Evolutionary conservation across 2,329 filamentous ascomycete species (phyloP), one percentile per base, ranked within the genome.

Genomic region (Colletotrichum phormii): DNA sequence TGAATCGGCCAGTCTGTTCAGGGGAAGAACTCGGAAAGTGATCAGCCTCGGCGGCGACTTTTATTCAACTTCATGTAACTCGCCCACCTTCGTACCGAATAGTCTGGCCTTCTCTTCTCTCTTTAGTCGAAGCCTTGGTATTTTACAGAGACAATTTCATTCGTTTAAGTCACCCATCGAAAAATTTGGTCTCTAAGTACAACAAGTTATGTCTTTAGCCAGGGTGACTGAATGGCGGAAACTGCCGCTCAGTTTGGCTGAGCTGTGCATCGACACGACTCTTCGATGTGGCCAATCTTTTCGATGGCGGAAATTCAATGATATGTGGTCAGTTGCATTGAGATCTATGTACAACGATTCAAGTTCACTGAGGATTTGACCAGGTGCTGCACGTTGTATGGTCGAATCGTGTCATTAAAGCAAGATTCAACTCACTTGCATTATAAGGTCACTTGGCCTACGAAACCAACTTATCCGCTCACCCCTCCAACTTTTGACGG

Each of bases 281-380:
- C 86, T 99, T 42, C 92, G 96, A 74, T 99, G 97, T 81, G 97
- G 97, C 4, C 97, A 99, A 82, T 98, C 96, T 0, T 99, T 99
- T 78, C 92, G 96, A 85, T 99, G 97, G 97, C 93, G 92, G 74
- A 95, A 95, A 80, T 90, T 94, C 61, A 89, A 91, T 55, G 91
- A 95, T 80, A 93, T 96, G 86, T 99, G 97, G 97, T 94, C 78
- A 75, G 81, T 78, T 49, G 29, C 12, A 57, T 18, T 24, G 26
- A 13, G 18, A 26, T 31, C n/a, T 55, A 61, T 22, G 29, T 15
- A 1, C 9, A 9, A 49, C 1, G 8, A 18, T 33, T 22, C 2
- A 18, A n/a, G 12, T 31, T 7, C 58, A 22, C 69, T 72, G 31
- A 69, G 9, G 5, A 13, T 24, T 1, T 6, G 7, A 5, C 2